A percentile compares a stretch with the other conserved stretches of the same genome.
Conservation (phyloP, 345 rosid genomes). For the Gossypioides kirkii region DNA sequence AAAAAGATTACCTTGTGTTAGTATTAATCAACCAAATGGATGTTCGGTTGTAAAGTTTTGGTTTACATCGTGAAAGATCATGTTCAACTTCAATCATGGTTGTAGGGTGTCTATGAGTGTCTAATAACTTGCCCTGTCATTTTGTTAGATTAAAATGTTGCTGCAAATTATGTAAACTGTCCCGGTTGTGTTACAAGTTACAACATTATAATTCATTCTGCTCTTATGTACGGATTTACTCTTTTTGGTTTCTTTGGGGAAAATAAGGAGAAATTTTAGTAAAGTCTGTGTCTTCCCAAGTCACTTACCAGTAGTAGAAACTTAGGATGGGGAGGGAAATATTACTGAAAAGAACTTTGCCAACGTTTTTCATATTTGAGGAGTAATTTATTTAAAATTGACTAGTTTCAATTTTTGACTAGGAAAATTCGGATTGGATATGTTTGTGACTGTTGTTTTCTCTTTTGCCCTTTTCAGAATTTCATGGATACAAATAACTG, state of each 20-base stretch:
- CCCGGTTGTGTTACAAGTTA: background rate
- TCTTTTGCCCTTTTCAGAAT: background rate
- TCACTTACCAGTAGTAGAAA: background rate
- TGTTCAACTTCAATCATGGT: background rate
- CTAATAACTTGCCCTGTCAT: no score
- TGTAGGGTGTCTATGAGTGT: no score
- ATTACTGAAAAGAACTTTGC: background rate
- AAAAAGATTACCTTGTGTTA: background rate
- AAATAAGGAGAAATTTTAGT: background rate
- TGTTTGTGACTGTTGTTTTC: background rate
- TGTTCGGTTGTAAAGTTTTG: background rate
- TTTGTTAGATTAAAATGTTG: background rate
- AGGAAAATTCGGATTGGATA: background rate
- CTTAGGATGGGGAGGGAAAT: background rate
- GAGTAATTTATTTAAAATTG: background rate
- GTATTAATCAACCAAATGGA: background rate
- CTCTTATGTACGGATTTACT: background rate
- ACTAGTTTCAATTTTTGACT: background rate
- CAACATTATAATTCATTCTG: background rate
- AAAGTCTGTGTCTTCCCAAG: background rate
- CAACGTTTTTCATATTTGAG: background rate
- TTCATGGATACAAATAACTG: slow-evolving; percentile 39
- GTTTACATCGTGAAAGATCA: background rate
- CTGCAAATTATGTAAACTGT: background rate
- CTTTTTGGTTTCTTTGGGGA: background rate